Evolutionary conservation across 352 stramenopile genomes (phyloP).

Genomic region (Aphanomyces euteiches): DNA sequence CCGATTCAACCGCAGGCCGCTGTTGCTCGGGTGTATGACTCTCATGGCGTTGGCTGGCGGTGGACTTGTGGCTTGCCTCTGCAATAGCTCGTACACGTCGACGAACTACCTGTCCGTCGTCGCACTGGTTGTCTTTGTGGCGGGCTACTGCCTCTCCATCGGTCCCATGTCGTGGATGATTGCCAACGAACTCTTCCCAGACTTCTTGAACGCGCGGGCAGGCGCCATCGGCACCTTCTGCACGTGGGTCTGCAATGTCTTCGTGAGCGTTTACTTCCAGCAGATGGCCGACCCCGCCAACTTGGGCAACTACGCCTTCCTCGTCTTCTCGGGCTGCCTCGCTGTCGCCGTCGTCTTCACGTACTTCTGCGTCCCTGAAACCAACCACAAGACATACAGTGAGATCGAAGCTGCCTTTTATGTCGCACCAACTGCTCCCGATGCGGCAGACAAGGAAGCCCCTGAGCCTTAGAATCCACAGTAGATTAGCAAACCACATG

Average conservation of each 20-base stretch:
- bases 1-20: constrained; percentile 47
- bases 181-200: constrained; percentile 51
- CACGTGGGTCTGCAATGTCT: constrained; percentile 41
- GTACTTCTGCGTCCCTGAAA: constrained; percentile 53
- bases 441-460: neutral
- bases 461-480: neutral
- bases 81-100: constrained; percentile 23
- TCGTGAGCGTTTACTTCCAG: constrained; percentile 55
- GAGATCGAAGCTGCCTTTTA: constrained; percentile 54
- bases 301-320: constrained; percentile 43
- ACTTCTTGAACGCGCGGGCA: constrained; percentile 46
- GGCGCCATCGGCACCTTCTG: constrained; percentile 46
- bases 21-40: constrained; percentile 45
- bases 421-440: neutral
- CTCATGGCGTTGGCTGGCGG: constrained; percentile 50
- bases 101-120: constrained; percentile 43
- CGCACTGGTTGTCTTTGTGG: constrained; percentile 49
- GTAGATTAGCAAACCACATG: neutral
- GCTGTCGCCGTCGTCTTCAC: constrained; percentile 53
- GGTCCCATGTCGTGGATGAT: constrained; percentile 55
- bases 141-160: constrained; percentile 45
- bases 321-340: constrained; percentile 44
- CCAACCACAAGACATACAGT: constrained; percentile 49
- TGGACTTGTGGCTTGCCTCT: constrained; percentile 45
- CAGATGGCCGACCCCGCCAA: constrained; percentile 40